A percentile compares a stretch with the other conserved stretches of the same genome.
Evolutionary conservation across 495 filamentous ascomycete genomes (phyloP).

Genomic region (Penicillium salamii): DNA sequence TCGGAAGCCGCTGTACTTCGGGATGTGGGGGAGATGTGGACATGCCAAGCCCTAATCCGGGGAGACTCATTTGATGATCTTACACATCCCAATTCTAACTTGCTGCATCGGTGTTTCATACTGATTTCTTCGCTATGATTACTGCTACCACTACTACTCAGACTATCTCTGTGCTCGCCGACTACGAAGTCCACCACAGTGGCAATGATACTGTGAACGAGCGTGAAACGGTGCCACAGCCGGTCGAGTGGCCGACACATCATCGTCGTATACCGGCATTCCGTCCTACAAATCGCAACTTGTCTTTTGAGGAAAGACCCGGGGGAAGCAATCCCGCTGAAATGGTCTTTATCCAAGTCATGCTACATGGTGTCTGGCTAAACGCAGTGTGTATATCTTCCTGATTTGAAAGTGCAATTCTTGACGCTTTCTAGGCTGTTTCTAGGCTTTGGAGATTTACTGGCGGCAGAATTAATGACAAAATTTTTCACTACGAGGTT

Average conservation of each 20-base stretch:
- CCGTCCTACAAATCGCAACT: slow-evolving; percentile 45
- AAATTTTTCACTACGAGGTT: slow-evolving; percentile 45
- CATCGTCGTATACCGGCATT: slow-evolving; percentile 50
- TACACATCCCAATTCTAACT: no score
- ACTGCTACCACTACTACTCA: slow-evolving; percentile 35
- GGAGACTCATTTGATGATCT: not conserved
- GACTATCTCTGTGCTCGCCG: slow-evolving; percentile 35
- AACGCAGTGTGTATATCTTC: slow-evolving; percentile 46
- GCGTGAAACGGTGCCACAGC: slow-evolving; percentile 9
- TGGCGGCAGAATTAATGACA: slow-evolving; percentile 40
- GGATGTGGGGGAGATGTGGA: slow-evolving; percentile 29
- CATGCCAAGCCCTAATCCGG: slow-evolving; percentile 3
- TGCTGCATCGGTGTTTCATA: not conserved
- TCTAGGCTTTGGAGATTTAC: slow-evolving; percentile 43
- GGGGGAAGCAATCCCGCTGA: slow-evolving; percentile 43
- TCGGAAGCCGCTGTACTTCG: slow-evolving; percentile 8
- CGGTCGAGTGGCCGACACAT: slow-evolving; percentile 40
- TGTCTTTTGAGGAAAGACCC: slow-evolving; percentile 37
- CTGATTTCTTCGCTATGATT: slow-evolving; percentile 24
- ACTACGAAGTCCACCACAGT: slow-evolving; percentile 49
- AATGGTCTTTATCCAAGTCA: slow-evolving; percentile 44
- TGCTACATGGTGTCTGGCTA: slow-evolving; percentile 53
- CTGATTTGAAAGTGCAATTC: not conserved
- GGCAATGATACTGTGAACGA: slow-evolving; percentile 10
- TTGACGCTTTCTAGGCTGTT: slow-evolving; percentile 22